Evolutionary conservation across 176 grass and related monocot genomes (phyloP), one percentile per base, ranked within the genome.

Genomic region (Raddia distichophylla): DNA sequence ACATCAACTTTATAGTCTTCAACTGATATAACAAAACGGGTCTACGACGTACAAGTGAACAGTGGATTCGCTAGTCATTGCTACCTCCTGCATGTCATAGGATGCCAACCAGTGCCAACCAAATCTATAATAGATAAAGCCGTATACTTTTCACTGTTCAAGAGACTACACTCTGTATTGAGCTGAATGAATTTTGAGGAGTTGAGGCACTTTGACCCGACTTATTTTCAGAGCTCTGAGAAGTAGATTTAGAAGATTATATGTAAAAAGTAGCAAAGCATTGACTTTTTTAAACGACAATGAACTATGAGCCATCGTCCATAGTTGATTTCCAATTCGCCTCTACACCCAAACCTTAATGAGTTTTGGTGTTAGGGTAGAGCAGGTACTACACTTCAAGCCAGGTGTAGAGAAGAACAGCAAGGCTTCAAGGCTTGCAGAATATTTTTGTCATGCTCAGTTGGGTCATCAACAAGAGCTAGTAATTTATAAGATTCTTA

Each of bases 381-480:
- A 64, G 73, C 34, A 72, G n/a, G 27, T 65, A 71, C 58, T 64
- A 69, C 56, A 32, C 42, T 54, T 35, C 40, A 14, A 83, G 18
- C 13, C 10, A 73, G 44, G 7, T 34, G n/a, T 34, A 59, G 14
- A 12, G 76, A 71, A 19, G 35, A 84, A 40, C 35, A 16, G 13
- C 5, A 54, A 5, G 19, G 53, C 65, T 75, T 75, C 76, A 68
- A 54, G 82, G 22, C 27, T 65, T 85, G 55, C 71, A 17, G 32
- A 80, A 57, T 48, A 80, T 40, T 71, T 82, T 63, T 34, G 27
- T 27, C 27, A 63, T 63, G 22, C 83, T 35, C 74, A 82, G 73
- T 83, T 85, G 52, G 83, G 82, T 35, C 44, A 67, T 68, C 78
- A 80, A 76, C 84, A 75, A 45, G 57, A 71, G 17, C 34, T 81